Evolutionary conservation across 2,329 filamentous ascomycete species (phyloP), one percentile per base, ranked within the genome.

Genomic region (Aspergillus cejpii): DNA sequence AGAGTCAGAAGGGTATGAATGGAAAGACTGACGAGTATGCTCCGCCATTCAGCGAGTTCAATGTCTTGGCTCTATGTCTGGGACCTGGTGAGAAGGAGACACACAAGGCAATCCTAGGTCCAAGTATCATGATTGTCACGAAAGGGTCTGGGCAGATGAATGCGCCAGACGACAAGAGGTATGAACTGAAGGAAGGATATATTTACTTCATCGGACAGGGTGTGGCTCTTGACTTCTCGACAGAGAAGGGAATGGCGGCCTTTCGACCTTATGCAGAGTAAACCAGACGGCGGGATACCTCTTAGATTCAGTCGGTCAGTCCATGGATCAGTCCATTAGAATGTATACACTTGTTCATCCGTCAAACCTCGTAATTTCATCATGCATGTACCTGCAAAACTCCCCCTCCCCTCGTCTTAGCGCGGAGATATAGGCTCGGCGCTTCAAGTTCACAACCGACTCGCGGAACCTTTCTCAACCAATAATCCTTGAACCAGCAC

Each of bases 21-120:
- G 81, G 81, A 0, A 81, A 77, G 63, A 85, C 83, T 1, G 71
- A 74, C 39, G 67, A 81, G 1, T 86, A 85, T 57, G 72, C 71
- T 7, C 84, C 84, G 4, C 82, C 83, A 0, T 74, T 87, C 63
- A 80, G 77, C 55, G 85, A 89, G 64, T 89, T 90, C 57, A 77
- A 81, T 53, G 78, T 89, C 68, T 65, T 87, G 8, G 71, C 75
- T 38, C 80, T 77, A 1, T 72, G 74, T 15, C 57, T 89, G n/a
- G 63, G 60, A 2, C 63, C 64, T 0, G 78, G 76, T 0, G 80
- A 85, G 55, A 74, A 65, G 28, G 84, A 89, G 53, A 71, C 66
- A 5, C 66, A 85, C 12, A 66, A 64, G 36, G 66, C 71, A 1
- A 66, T 82, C 15, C 69, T 74, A 0, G 84, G 84, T 0, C 82